Evolutionary conservation across 306 rosid genomes (phyloP).

Genomic region (Neltuma alba): DNA sequence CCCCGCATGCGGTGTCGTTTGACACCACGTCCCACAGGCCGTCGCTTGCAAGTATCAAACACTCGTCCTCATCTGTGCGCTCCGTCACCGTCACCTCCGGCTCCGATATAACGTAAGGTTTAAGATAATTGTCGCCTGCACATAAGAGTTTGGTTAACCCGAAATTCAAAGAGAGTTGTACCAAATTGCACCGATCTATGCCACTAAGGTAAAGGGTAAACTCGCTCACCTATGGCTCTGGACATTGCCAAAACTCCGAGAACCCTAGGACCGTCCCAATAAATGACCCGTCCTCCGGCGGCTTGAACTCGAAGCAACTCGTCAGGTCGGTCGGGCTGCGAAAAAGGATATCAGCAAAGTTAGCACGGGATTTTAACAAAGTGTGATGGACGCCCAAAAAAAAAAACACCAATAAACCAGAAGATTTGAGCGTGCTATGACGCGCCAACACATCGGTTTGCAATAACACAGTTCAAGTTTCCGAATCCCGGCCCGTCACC

Average conservation of each 20-base stretch:
- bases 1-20: slow-evolving; percentile 82
- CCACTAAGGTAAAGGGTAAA: not conserved
- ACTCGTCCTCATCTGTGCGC: slow-evolving; percentile 72
- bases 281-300: slow-evolving; percentile 85
- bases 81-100: slow-evolving; percentile 82
- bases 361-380: not conserved
- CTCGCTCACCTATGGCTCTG: slow-evolving; percentile 59
- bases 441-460: not conserved
- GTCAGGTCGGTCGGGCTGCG: slow-evolving; percentile 92
- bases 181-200: not conserved
- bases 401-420: not conserved
- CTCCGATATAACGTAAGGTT: slow-evolving; percentile 85
- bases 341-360: not conserved
- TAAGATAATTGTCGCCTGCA: slow-evolving; percentile 68
- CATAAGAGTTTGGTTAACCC: not conserved
- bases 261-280: slow-evolving; percentile 89
- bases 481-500: not conserved
- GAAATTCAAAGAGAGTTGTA: not conserved
- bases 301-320: slow-evolving; percentile 76
- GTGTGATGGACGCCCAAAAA: not conserved
- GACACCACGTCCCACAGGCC: slow-evolving; percentile 95
- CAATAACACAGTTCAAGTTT: not conserved
- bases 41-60: slow-evolving; percentile 81
- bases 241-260: slow-evolving; percentile 94
- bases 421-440: not conserved